Conservation (phyloP, 768 basidiomycete species). For the Ramaria sp. region DNA sequence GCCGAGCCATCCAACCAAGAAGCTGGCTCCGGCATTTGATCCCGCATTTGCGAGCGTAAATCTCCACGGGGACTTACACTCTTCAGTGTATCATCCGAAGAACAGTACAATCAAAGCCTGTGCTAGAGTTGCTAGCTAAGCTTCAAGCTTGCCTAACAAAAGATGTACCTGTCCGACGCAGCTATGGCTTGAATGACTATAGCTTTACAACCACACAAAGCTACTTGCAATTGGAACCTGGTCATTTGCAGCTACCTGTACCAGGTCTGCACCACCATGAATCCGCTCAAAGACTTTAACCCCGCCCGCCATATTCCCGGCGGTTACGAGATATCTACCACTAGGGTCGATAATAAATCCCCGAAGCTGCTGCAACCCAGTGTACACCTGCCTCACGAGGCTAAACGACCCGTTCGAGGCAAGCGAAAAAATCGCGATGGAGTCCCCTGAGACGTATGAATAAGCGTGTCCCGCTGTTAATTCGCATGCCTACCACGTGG, state of each 20-base stretch:
- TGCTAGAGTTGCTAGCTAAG: no score
- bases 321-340: slow-evolving; percentile 45
- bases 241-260: slow-evolving; percentile 41
- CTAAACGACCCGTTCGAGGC: slow-evolving; percentile 25
- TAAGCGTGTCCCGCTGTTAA: background rate
- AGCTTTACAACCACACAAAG: slow-evolving; percentile 2
- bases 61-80: no score
- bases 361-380: slow-evolving; percentile 50
- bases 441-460: slow-evolving; percentile 24
- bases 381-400: slow-evolving; percentile 46
- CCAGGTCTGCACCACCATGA: slow-evolving; percentile 40
- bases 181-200: no score
- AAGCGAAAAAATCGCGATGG: slow-evolving; percentile 49
- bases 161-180: no score
- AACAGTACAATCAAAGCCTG: no score
- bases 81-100: no score
- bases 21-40: no score
- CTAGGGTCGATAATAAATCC: slow-evolving; percentile 50
- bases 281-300: slow-evolving; percentile 47
- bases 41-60: no score
- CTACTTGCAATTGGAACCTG: slow-evolving; percentile 16
- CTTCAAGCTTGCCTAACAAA: no score
- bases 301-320: slow-evolving; percentile 44
- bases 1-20: no score
- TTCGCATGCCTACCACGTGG: slow-evolving; percentile 26